Evolutionary conservation across 2,329 filamentous ascomycete genomes (phyloP), one percentile per base, ranked within the genome.

Genomic region (Parastagonospora nodorum): DNA sequence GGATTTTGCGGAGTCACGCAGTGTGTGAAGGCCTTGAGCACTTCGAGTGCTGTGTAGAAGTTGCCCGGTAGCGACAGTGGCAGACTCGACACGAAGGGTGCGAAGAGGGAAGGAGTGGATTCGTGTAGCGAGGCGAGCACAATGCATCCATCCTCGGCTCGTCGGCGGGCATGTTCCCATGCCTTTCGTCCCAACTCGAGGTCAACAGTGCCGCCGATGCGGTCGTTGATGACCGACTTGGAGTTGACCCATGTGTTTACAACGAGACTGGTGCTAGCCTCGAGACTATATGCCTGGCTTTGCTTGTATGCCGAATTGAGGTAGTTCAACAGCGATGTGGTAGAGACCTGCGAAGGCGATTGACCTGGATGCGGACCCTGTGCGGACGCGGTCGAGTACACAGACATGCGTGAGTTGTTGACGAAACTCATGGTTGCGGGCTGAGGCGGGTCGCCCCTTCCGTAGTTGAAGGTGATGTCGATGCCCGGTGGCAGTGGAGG

Each of bases 231-330:
- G 19, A 83, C 78, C 60, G 89, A 89, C 27, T 85, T 82, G 14
- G 90, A 90, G 3, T 90, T 96, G 45, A 94, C 82, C 92, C 92
- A 97, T 50, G 92, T 97, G 77, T 97, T 97, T 60, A 97, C 91
- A 0, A 94, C 92, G 33, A 97, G 74, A 72, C 91, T 96, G 31
- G 92, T 94, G 61, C 90, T 91, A 41, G 92, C 87, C 74, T 99
- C 94, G 39, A 99, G 84, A 55, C 83, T 82, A 72, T 96, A 94
- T n/a, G 93, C 85, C 67, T 91, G 86, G 28, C 86, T 87, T 2
- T 89, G 86, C 41, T 90, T 83, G 74, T 96, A 97, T 68, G 89
- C 88, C 63, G 90, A 92, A 77, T 99, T 94, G 39, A 97, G 83
- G 48, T 90, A 85, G 76, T 97, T 97, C 48, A 99, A 84, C 40